Evolutionary conservation across 2,329 filamentous ascomycete genomes (phyloP), one percentile per base, ranked within the genome.

Genomic region (Arthrobotrys megalospora): DNA sequence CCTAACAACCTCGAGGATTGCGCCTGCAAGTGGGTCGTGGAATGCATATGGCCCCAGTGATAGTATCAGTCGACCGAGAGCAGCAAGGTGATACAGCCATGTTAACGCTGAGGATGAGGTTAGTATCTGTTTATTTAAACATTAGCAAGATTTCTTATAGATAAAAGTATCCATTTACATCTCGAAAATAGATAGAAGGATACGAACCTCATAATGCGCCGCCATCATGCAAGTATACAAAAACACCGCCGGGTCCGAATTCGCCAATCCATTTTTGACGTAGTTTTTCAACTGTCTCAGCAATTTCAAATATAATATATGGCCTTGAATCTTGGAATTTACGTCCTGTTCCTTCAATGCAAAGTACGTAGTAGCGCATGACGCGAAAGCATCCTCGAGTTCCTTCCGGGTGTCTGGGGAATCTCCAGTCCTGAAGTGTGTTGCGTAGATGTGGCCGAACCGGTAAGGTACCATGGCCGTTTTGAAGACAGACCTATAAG

Each of bases 181-280:
- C 48, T 32, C 12, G 19, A 16, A 1, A 66, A 19, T 43, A 2
- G 21, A 21, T n/a, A 47, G 24, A 24, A 24, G 10, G 1, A 48
- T 73, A 60, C 53, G 10, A 48, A 78, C 75, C 67, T 78, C 75
- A 34, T 78, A 72, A 47, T 78, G 75, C 14, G 75, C 67, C 28
- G 75, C 75, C 75, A 78, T 78, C 75, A 78, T 78, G 45, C 75
- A 78, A 16, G 67, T 78, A 32, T 78, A 78, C 16, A 78, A 62
- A 64, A 78, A 78, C 48, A 78, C 75, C 12, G 75, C 75, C 1
- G 75, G 75, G 24, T 78, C 75, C 5, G 67, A 78, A 11, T 78
- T 78, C 4, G 75, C 75, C 47, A 78, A 16, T 14, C 75, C 75
- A 34, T 78, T 78, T 34, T 78, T 78, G 3, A 78, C 67, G 36